Evolutionary conservation across 805 yeast species (phyloP).

Genomic region (Helenozyma rhizophorensis): DNA sequence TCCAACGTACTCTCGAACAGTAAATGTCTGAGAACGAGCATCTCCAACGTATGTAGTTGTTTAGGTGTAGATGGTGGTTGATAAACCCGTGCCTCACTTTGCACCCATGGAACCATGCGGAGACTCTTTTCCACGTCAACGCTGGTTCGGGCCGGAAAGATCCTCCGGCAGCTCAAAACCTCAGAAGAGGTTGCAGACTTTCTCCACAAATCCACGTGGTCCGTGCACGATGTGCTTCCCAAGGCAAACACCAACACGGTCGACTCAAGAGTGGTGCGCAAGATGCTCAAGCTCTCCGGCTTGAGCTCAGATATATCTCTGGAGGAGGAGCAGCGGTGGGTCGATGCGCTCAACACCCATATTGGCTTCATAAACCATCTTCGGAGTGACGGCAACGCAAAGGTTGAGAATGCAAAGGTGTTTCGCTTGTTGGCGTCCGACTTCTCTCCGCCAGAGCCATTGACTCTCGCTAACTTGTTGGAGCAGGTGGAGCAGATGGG

Average conservation of each 20-base stretch:
- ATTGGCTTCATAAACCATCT: constrained; percentile 47
- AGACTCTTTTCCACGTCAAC: constrained; percentile 4
- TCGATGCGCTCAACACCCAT: constrained; percentile 41
- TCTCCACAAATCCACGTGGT: constrained; percentile 9
- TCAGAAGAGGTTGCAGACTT: constrained; percentile 5
- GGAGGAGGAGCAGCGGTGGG: constrained; percentile 26
- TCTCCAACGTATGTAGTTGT: not conserved
- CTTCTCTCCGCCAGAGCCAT: constrained; percentile 21
- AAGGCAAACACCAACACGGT: constrained; percentile 10
- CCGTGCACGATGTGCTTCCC: constrained; percentile 13
- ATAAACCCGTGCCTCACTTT: not conserved
- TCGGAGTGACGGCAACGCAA: constrained; percentile 3
- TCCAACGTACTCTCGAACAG: not conserved
- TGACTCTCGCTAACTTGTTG: constrained; percentile 17
- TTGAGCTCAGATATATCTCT: constrained; percentile 27
- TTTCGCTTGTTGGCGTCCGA: constrained; percentile 35
- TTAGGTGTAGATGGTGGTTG: not conserved
- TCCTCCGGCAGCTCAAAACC: constrained; percentile 5
- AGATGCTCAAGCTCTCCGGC: constrained; percentile 47
- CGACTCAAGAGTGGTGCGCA: constrained; percentile 17
- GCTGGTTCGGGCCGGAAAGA: constrained; percentile 1
- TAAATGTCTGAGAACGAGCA: not conserved
- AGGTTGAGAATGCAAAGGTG: constrained; percentile 16
- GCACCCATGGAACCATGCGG: not conserved
- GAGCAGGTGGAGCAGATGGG: constrained; percentile 7